Evolutionary conservation across 805 yeast species (phyloP).

Genomic region (Wilhelminamyces savonicus): DNA sequence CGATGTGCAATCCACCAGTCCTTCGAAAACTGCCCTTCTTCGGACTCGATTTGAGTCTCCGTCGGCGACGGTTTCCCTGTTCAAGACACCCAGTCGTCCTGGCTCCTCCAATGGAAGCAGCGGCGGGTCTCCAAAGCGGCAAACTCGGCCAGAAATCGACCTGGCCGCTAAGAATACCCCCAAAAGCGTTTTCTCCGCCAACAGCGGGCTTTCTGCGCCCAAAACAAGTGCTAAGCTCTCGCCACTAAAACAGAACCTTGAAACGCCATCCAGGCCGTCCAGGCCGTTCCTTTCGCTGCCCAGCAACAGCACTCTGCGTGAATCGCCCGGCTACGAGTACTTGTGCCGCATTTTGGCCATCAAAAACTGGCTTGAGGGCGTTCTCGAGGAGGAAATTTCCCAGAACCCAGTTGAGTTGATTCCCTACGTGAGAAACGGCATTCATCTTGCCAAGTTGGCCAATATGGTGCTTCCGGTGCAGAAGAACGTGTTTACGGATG

Average conservation of each 20-base stretch:
- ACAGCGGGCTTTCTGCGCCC: neutral
- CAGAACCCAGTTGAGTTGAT: constrained; percentile 51
- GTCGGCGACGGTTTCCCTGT: constrained; percentile 36
- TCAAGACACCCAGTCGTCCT: constrained; percentile 24
- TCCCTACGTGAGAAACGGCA: constrained; percentile 75
- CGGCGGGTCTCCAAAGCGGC: constrained; percentile 7
- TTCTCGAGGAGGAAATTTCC: constrained; percentile 53
- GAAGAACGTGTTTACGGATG: constrained; percentile 53
- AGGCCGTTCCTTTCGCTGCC: constrained; percentile 23
- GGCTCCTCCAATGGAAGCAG: constrained; percentile 12
- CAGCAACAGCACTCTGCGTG: constrained; percentile 19
- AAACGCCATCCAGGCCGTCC: constrained; percentile 2
- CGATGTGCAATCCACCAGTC: constrained; percentile 16
- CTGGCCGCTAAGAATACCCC: neutral
- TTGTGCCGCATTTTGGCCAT: constrained; percentile 76
- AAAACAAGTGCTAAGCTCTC: neutral
- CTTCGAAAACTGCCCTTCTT: constrained; percentile 20
- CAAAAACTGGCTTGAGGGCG: constrained; percentile 69
- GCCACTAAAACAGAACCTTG: neutral
- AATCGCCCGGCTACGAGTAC: constrained; percentile 56
- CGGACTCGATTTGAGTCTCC: constrained; percentile 33
- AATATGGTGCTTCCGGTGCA: constrained; percentile 60
- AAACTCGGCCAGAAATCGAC: neutral
- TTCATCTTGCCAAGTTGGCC: constrained; percentile 73
- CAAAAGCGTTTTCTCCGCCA: neutral